Evolutionary conservation across 345 rosid species (phyloP), one percentile per base, ranked within the genome.

Genomic region (Heritiera littoralis): DNA sequence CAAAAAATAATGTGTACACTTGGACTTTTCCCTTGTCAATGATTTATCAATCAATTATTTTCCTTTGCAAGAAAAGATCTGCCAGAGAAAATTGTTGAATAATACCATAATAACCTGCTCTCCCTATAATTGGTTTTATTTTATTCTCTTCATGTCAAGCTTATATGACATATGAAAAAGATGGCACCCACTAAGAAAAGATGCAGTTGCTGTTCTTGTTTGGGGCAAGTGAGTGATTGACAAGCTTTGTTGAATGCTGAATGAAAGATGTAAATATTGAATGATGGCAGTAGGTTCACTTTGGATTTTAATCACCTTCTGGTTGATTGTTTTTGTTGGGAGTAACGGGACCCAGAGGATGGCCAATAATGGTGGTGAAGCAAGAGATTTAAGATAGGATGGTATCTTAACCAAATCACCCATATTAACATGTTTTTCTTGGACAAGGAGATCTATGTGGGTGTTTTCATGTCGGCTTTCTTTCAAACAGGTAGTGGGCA

Each of bases 331-430:
- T 38, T 15, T 75, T 61, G 61, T 79, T 79, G 78, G 79, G 78
- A 35, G 51, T 60, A 49, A 72, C 73, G 86, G 88, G 58, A 35
- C 84, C 88, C 80, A 64, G 5, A 55, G 81, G 75, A 76, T 51
- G 85, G 81, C 68, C 85, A 87, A 86, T 91, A 89, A 86, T 86
- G 83, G 82, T 75, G 84, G 73, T 79, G 28, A 81, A 72, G 84
- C 67, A 77, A 41, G 77, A 64, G 6, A 14, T 77, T 73, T 76
- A 65, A 72, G 81, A 84, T 85, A 80, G 75, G 59, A 46, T 28
- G 71, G 81, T 81, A 78, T 83, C 88, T 90, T 78, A 35, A 35
- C 38, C 38, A 35, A 35, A 1, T 3, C 2, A 8, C 38, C 80
- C 58, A 71, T 73, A 75, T 85, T 75, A 35, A 41, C 73, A 69